These are phyloP conservation scores for Brettanomyces nanus DNA, from an alignment of 805 yeast species.

Conservation along the genomic window DNA sequence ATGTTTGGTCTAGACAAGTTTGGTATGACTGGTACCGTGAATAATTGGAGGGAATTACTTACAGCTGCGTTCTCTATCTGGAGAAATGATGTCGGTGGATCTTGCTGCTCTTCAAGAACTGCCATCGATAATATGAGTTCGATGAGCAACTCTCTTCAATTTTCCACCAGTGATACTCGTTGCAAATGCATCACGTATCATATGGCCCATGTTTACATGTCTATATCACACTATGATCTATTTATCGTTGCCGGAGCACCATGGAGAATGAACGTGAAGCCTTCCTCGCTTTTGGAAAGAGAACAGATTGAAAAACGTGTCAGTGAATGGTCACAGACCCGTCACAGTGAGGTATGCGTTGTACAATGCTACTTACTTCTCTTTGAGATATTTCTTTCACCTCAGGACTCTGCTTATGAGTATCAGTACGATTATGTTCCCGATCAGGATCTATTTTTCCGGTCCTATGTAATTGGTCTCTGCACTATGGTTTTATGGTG, in stretches of 20 bases:
- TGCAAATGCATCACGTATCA: slow-evolving; percentile 66
- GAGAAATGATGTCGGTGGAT: slow-evolving; percentile 39
- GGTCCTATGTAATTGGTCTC: slow-evolving; percentile 35
- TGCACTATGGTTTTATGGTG: slow-evolving; percentile 43
- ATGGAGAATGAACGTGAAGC: slow-evolving; percentile 62
- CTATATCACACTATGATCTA: slow-evolving; percentile 70
- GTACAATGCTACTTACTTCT: slow-evolving; percentile 55
- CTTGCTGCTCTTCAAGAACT: slow-evolving; percentile 28
- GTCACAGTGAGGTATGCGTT: slow-evolving; percentile 43
- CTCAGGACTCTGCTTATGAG: slow-evolving; percentile 37
- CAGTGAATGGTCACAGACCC: slow-evolving; percentile 40
- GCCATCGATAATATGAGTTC: slow-evolving; percentile 25
- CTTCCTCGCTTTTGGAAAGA: slow-evolving; percentile 41
- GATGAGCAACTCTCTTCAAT: slow-evolving; percentile 23
- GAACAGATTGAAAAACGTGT: slow-evolving; percentile 41
- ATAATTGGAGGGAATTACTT: slow-evolving; percentile 64
- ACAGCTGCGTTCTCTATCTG: slow-evolving; percentile 66
- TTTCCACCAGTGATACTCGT: slow-evolving; percentile 32
- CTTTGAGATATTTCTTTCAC: slow-evolving; percentile 53
- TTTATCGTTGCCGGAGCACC: slow-evolving; percentile 80
- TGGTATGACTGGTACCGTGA: slow-evolving; percentile 19
- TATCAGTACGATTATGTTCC: slow-evolving; percentile 40
- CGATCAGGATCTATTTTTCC: slow-evolving; percentile 40
- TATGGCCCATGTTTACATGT: slow-evolving; percentile 62
- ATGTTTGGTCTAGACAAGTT: slow-evolving; percentile 36